Evolutionary conservation across 441 rosid species (phyloP), one percentile per base, ranked within the genome.

Genomic region (Adansonia gregorii): DNA sequence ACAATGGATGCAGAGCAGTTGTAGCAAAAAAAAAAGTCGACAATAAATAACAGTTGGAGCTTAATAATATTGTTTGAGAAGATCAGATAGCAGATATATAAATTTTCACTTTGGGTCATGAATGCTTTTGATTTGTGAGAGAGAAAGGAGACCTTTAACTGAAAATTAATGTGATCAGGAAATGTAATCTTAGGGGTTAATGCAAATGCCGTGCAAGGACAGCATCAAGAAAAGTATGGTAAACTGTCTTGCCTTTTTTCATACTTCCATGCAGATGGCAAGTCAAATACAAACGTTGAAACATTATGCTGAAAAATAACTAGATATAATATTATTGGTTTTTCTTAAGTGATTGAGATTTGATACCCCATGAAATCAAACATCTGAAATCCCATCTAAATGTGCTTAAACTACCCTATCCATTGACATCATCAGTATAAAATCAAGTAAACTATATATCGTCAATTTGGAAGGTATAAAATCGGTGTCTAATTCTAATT

Each of bases 341-440:
- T 82, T 63, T 81, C 88, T 83, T 85, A 83, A 83, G 85, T 72
- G 92, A 87, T 81, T 80, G 83, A 70, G 86, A 87, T 81, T 82
- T 85, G 76, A 83, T 80, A 86, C 87, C 88, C 88, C 90, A 83
- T 85, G 89, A 86, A 85, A 86, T 83, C 81, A 78, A 85, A 78
- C 83, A 81, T 82, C 72, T 74, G 82, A 73, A 82, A 73, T 72
- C 82, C 68, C 85, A 79, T 75, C 83, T 71, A 51, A 49, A 79
- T 74, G 31, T 79, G 19, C 81, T 70, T 76, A 66, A 56, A 74
- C 78, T 85, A 74, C 74, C 72, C 81, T 58, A 72, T 82, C 77
- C 78, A 78, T 85, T 81, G 45, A 79, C 83, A 70, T 78, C 81
- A 75, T 49, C 63, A 24, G 72, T 35, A 35, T 35, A 35, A 3